Conservation (phyloP, 106 monocot genomes). For the Phalaenopsis equestris region DNA sequence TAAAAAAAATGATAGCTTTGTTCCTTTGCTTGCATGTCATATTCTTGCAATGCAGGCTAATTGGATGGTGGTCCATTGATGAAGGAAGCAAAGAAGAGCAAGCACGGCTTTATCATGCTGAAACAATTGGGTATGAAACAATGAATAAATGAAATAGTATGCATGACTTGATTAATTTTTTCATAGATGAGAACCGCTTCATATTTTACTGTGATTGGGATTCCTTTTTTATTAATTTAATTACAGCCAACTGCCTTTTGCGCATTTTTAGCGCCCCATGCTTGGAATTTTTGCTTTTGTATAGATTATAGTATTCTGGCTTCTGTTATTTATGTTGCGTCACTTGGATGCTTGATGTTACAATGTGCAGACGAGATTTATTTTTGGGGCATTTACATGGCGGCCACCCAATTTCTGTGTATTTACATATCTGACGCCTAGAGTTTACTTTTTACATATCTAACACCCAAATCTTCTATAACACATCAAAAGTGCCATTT, state of each 20-base stretch:
- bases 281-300: background rate
- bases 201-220: background rate
- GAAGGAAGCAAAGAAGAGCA: conserved; percentile 98
- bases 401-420: no score
- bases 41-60: conserved; percentile 33
- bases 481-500: no score
- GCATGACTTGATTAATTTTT: background rate
- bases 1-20: no score
- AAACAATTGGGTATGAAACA: conserved; percentile 48
- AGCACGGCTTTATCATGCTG: conserved; percentile 65
- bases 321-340: background rate
- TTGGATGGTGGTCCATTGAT: conserved; percentile 99
- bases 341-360: background rate
- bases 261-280: background rate
- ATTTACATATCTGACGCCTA: no score
- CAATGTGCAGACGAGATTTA: background rate
- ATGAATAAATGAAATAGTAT: conserved; percentile 1
- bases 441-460: no score
- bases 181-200: background rate
- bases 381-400: background rate
- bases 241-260: background rate
- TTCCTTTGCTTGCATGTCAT: background rate
- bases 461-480: no score
- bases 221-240: background rate
- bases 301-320: background rate